phyloP scores from a whole-genome alignment of 306 rosid genomes.

The Glycyrrhiza uralensis region DNA sequence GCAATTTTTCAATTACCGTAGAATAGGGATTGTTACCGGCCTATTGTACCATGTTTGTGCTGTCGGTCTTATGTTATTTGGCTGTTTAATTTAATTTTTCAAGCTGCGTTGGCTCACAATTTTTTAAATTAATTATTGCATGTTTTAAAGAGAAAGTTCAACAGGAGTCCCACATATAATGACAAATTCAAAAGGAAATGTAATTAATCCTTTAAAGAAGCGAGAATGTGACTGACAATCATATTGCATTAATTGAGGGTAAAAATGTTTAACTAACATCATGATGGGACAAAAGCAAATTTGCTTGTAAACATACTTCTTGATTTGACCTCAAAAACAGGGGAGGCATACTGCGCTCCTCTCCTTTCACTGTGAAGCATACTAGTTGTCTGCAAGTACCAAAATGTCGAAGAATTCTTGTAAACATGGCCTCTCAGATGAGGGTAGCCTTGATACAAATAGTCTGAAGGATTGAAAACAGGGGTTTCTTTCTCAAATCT shows the following conservation, averaged over 20 bases:
- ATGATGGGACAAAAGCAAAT: constrained; percentile 56
- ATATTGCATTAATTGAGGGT: background rate
- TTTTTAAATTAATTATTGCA: background rate
- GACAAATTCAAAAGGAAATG: constrained; percentile 10
- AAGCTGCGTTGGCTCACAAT: background rate
- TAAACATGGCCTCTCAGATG: constrained; percentile 47
- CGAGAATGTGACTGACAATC: background rate
- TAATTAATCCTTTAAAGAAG: constrained; percentile 3
- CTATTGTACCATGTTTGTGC: background rate
- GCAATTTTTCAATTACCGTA: background rate
- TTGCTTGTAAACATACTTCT: constrained; percentile 41
- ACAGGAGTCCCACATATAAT: background rate
- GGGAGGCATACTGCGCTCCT: constrained; percentile 44
- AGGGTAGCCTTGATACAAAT: constrained; percentile 64
- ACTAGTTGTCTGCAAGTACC: constrained; percentile 52
- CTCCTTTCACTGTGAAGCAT: constrained; percentile 28
- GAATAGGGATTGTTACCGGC: background rate
- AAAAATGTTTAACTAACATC: constrained; percentile 12
- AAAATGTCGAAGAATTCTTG: constrained; percentile 39
- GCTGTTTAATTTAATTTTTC: background rate
- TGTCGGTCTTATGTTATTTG: background rate
- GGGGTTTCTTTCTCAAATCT: constrained; percentile 59
- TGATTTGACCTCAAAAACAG: constrained; percentile 60
- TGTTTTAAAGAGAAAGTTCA: background rate
- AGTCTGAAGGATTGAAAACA: constrained; percentile 72